Evolutionary conservation across 768 basidiomycete genomes (phyloP), one percentile per base, ranked within the genome.

Genomic region (Boletus edulis): DNA sequence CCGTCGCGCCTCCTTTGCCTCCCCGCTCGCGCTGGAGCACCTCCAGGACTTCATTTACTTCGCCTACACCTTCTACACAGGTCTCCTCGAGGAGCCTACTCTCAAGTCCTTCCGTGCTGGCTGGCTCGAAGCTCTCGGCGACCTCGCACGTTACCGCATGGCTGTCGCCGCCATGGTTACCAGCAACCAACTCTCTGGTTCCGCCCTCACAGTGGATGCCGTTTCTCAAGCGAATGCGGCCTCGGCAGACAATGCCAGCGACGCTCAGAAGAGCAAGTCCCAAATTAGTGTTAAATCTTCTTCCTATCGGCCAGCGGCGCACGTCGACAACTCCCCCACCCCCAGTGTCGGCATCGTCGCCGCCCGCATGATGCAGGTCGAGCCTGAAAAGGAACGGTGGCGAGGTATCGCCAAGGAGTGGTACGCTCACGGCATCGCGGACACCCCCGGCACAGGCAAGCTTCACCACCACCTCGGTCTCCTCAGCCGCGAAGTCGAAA

Each of bases 111-210:
- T 93, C 76, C 84, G 86, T 55, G 76, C 82, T 3, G 86, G 87
- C 17, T 99, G 97, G 97, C 82, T 98, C 49, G 97, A 99, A 69
- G 93, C 95, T 4, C 84, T 99, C 15, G 97, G 97, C 22, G 97
- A 99, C 72, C 80, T 99, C 31, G 94, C 97, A 0, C 80, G 95
- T 35, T 98, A 98, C 70, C 83, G 90, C 48, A 96, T 97, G 91
- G 87, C 89, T 1, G 91, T 98, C n/a, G 90, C 92, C n/a, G 87
- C 85, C 32, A 85, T 94, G 79, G 79, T 90, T 29, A 78, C 81
- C 27, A 78, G 80, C 27, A 77, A 74, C 34, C 66, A 78, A 5
- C 73, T 75, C 17, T 67, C 71, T 4, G 75, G 78, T 3, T 49
- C 61, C 13, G 69, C 76, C 0, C 77, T 90, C 39, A 87, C 85